Conservation (phyloP, 495 filamentous ascomycete species). For the Neurospora discreta region DNA sequence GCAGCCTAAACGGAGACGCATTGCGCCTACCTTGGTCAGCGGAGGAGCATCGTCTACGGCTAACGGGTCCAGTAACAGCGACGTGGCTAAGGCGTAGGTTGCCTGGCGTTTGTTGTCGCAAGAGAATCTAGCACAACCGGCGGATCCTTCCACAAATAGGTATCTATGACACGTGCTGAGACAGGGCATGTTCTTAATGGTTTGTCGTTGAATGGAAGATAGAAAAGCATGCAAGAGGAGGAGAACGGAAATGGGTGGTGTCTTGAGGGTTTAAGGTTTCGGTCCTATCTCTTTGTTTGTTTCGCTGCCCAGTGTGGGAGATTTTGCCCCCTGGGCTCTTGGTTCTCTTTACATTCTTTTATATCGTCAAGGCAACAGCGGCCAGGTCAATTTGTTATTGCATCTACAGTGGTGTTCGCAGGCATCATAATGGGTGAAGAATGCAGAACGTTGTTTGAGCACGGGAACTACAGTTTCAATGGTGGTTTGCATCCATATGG, state of each 20-base stretch:
- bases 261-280: neutral
- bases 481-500: neutral
- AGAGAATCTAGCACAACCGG: neutral
- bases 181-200: neutral
- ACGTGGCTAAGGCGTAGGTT: conserved; percentile 11
- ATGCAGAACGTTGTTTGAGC: neutral
- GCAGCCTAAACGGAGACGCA: conserved; percentile 56
- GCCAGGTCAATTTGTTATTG: neutral
- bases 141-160: neutral
- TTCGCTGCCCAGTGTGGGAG: neutral
- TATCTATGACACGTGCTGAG: neutral
- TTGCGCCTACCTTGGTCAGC: conserved; percentile 61
- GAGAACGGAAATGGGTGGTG: neutral
- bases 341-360: neutral
- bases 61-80: neutral
- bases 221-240: neutral
- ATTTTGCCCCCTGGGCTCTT: neutral
- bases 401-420: neutral
- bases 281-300: neutral
- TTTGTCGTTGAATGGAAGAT: neutral
- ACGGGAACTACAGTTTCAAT: neutral
- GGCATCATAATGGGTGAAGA: neutral
- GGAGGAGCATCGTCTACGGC: neutral
- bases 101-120: neutral
- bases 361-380: neutral